Conservation (phyloP, 2,329 filamentous ascomycete species). For the Rutstroemia sp. region DNA sequence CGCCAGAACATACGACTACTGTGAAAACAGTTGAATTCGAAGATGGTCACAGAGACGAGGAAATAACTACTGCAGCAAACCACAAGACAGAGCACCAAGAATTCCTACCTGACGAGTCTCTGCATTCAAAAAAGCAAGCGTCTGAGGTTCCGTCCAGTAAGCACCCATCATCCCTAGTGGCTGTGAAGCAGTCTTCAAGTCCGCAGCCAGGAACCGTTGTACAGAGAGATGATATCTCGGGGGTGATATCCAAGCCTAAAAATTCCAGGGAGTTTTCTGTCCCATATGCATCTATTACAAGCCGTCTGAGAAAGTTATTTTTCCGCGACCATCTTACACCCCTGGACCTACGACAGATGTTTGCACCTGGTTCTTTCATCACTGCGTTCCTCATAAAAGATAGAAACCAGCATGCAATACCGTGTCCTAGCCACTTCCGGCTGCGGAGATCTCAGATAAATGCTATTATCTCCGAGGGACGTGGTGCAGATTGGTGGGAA, state of each 20-base stretch:
- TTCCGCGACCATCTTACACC: neutral
- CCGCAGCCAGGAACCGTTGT: too few relatives aligned
- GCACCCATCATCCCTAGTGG: too few relatives aligned
- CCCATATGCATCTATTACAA: neutral
- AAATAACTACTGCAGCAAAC: too few relatives aligned
- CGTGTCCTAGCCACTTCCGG: neutral
- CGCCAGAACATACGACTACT: too few relatives aligned
- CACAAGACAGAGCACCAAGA: too few relatives aligned
- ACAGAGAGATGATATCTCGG: neutral
- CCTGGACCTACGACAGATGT: neutral
- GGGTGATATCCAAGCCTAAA: neutral
- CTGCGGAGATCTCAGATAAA: neutral
- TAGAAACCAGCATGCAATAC: neutral
- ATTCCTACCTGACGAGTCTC: too few relatives aligned
- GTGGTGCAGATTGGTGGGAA: neutral
- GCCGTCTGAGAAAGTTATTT: neutral
- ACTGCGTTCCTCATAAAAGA: neutral
- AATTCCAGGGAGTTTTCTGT: neutral
- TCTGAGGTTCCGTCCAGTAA: too few relatives aligned
- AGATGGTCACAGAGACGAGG: too few relatives aligned
- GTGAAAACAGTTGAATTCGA: too few relatives aligned
- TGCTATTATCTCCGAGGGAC: neutral
- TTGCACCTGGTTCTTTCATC: neutral
- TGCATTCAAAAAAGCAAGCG: too few relatives aligned
- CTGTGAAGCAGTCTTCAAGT: too few relatives aligned